phyloP scores from a whole-genome alignment of 768 basidiomycete genomes.

The Mycena chlorophos region DNA sequence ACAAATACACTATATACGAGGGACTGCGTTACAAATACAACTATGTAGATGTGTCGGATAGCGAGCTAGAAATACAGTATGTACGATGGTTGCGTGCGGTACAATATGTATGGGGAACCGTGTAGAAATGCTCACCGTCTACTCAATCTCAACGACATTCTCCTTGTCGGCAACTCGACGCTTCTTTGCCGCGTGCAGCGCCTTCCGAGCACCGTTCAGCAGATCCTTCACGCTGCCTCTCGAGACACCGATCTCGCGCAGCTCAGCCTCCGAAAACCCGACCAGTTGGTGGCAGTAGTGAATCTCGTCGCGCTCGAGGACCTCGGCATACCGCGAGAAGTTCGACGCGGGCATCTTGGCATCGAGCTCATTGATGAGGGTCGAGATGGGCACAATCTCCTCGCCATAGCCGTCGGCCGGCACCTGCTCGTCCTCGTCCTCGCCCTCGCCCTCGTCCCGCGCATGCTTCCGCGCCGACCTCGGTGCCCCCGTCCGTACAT shows the following conservation, averaged over 20 bases:
- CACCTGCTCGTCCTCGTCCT: neutral
- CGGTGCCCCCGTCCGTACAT: neutral
- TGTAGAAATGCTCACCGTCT: neutral
- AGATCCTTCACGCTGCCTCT: neutral
- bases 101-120: neutral
- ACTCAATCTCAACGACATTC: neutral
- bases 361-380: neutral
- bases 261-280: neutral
- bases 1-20: neutral
- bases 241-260: neutral
- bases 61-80: neutral
- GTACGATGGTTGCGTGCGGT: too few species aligned
- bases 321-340: neutral
- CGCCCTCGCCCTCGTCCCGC: neutral
- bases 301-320: neutral
- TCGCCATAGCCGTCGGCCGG: too few species aligned
- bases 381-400: neutral
- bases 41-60: neutral
- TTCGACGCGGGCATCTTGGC: neutral
- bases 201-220: neutral
- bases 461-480: neutral
- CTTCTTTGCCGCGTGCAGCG: neutral
- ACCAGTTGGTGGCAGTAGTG: neutral
- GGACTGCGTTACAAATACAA: neutral
- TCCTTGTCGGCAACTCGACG: neutral